Evolutionary conservation across 2,329 filamentous ascomycete genomes (phyloP).

Genomic region (Neonectria ditissima): DNA sequence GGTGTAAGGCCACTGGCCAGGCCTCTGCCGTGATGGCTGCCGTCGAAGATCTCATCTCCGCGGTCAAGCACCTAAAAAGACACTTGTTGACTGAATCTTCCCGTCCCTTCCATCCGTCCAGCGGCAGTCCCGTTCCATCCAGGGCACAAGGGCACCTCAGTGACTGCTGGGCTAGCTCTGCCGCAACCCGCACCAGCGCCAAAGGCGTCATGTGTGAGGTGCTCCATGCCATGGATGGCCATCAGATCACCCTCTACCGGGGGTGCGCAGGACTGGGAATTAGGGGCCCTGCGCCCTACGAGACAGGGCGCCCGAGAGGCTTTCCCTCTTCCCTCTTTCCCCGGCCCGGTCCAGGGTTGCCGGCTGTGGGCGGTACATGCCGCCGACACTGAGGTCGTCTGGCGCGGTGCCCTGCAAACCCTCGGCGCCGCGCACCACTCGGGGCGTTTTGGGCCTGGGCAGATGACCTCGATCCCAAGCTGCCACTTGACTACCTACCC

Average conservation of each 20-base stretch:
- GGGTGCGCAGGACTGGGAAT: slow-evolving; percentile 4
- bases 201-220: slow-evolving; percentile 24
- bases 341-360: slow-evolving; percentile 19
- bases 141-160: not conserved
- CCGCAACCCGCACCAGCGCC: slow-evolving; percentile 16
- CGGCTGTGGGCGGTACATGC: slow-evolving; percentile 19
- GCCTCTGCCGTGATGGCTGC: not conserved
- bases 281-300: not conserved
- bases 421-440: slow-evolving; percentile 24
- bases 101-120: not conserved
- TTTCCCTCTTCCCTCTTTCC: not conserved
- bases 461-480: slow-evolving; percentile 8
- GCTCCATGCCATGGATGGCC: slow-evolving; percentile 8
- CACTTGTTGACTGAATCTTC: not conserved
- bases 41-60: not conserved
- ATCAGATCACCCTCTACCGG: slow-evolving; percentile 23
- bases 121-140: not conserved
- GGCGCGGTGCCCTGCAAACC: not conserved
- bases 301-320: not conserved
- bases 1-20: not conserved
- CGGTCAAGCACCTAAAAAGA: not conserved
- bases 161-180: slow-evolving; percentile 23
- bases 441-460: not conserved
- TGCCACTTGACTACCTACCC: not conserved
- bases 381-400: slow-evolving; percentile 5